Evolutionary conservation across 768 basidiomycete genomes (phyloP).

Genomic region (Suillus clintonianus): DNA sequence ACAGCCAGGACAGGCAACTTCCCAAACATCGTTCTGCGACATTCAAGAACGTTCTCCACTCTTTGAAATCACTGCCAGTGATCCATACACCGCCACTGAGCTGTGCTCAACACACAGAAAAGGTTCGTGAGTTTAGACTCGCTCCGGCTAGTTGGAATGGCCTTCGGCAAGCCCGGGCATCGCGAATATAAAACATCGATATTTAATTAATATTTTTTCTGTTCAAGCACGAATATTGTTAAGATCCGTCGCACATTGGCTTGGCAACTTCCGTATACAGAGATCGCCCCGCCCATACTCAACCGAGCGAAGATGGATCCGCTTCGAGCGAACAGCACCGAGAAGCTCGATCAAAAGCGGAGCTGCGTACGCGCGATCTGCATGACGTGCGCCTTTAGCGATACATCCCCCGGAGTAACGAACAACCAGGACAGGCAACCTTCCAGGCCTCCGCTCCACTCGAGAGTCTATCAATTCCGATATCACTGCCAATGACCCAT

Average conservation of each 20-base stretch:
- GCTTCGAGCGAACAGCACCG: neutral
- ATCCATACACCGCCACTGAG: neutral
- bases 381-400: neutral
- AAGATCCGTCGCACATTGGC: neutral
- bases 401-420: neutral
- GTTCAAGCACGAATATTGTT: neutral
- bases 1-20: neutral
- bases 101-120: neutral
- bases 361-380: neutral
- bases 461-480: neutral
- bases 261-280: neutral
- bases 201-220: neutral
- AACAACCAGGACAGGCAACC: neutral
- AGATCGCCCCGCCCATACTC: neutral
- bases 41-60: neutral
- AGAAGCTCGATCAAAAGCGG: neutral
- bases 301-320: neutral
- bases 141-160: neutral
- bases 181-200: neutral
- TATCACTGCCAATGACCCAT: neutral
- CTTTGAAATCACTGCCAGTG: neutral
- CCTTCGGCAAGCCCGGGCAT: neutral
- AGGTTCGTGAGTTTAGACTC: neutral
- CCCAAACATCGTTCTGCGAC: neutral
- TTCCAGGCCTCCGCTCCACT: neutral